phyloP scores from a whole-genome alignment of 2,329 filamentous ascomycete genomes.

The Cordyceps cateniannulata region DNA sequence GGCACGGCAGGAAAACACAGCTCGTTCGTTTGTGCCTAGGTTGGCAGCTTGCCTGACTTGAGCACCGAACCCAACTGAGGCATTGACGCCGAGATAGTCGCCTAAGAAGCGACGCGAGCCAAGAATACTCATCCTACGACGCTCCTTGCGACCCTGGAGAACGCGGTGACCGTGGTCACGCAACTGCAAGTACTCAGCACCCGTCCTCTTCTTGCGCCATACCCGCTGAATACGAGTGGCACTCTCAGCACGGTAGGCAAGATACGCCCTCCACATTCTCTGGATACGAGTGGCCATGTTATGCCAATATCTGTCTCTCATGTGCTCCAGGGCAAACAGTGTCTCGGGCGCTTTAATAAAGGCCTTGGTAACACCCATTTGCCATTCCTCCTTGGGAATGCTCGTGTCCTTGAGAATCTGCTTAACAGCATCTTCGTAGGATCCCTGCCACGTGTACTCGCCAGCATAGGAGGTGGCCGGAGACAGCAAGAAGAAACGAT shows the following conservation, averaged over 20 bases:
- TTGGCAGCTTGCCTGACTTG: conserved; percentile 70
- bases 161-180: conserved; percentile 82
- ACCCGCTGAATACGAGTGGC: conserved; percentile 91
- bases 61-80: conserved; percentile 70
- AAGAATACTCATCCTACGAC: conserved; percentile 81
- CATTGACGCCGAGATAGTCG: conserved; percentile 87
- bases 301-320: conserved; percentile 98
- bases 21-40: conserved; percentile 64
- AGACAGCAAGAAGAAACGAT: conserved; percentile 91
- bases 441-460: conserved; percentile 93
- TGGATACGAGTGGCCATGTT: conserved; percentile 99
- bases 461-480: conserved; percentile 93
- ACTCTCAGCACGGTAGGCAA: conserved; percentile 86
- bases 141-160: conserved; percentile 80
- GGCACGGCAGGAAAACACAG: conserved; percentile 84
- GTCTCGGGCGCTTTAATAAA: conserved; percentile 99
- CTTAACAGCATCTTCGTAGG: conserved; percentile 77
- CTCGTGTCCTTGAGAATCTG: conserved; percentile 96
- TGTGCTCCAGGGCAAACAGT: conserved; percentile 90
- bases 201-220: conserved; percentile 89
- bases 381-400: conserved; percentile 91
- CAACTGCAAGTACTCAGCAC: conserved; percentile 80
- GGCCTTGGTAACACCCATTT: conserved; percentile 93
- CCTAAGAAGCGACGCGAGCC: conserved; percentile 90
- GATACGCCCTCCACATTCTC: conserved; percentile 92